Evolutionary conservation across 176 grass and related monocot genomes (phyloP), one percentile per base, ranked within the genome.

Genomic region (Zoysia japonica): DNA sequence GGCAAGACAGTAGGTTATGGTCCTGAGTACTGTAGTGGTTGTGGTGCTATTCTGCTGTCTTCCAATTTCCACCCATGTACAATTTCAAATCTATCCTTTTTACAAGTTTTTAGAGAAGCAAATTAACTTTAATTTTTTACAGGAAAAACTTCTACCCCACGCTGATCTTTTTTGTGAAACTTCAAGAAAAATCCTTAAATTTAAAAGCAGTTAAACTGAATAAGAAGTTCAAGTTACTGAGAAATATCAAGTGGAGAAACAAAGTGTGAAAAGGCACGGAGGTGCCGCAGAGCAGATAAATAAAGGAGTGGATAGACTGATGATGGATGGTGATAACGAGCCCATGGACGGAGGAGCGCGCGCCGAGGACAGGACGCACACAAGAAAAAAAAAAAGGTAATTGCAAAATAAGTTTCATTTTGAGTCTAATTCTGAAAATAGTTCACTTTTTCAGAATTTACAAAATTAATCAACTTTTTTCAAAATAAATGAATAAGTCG

Each of bases 261-360:
- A 28, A 28, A 28, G 41, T 72, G 11, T 65, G 57, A 49, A 62
- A 28, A 28, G 28, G 28, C 28, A 28, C 28, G 28, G 28, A 28
- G 28, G 28, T 28, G 28, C 28, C 28, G 0, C 28, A 28, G 3
- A 2, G 16, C 13, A 43, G 4, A 65, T 67, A 78, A 78, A 49
- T 19, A 40, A 51, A 48, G 15, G n/a, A 49, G 51, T 59, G 53
- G 62, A 79, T 68, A 76, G 76, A 72, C 65, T 13, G 72, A 67
- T 39, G 50, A 85, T 71, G 78, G 82, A 77, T 59, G 78, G 72
- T 77, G 87, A 77, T 85, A 6, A 85, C 59, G 47, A 65, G 82
- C 53, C 56, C 16, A 36, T 42, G 71, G 7, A 6, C 14, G 36
- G 9, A 28, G 28, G 28, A 28, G 28, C 28, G 28, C 28, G 28